phyloP scores from a whole-genome alignment of 805 yeast genomes.

The Blastobotrys chiropterorum region DNA sequence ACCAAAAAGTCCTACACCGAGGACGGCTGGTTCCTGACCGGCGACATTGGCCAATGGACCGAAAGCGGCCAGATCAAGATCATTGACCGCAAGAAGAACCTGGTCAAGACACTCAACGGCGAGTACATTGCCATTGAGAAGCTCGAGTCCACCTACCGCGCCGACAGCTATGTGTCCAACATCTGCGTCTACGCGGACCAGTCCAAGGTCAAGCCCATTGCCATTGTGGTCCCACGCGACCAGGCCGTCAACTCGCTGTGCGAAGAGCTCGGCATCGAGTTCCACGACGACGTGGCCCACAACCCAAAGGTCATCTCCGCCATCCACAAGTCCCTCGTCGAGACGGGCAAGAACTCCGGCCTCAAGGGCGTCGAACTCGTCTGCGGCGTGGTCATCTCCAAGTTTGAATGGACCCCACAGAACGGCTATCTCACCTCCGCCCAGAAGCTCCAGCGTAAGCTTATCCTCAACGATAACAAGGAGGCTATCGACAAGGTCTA shows the following conservation, averaged over 20 bases:
- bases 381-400: slow-evolving; percentile 68
- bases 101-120: slow-evolving; percentile 93
- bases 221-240: slow-evolving; percentile 80
- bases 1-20: slow-evolving; percentile 68
- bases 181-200: slow-evolving; percentile 92
- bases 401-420: slow-evolving; percentile 97
- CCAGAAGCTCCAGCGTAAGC: slow-evolving; percentile 90
- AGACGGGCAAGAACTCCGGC: slow-evolving; percentile 77
- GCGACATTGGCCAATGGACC: slow-evolving; percentile 95
- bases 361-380: slow-evolving; percentile 80
- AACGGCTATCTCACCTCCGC: slow-evolving; percentile 92
- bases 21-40: slow-evolving; percentile 93
- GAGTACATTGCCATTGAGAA: slow-evolving; percentile 97
- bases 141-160: slow-evolving; percentile 84
- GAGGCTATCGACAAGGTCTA: slow-evolving; percentile 65
- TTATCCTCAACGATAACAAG: slow-evolving; percentile 67
- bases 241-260: slow-evolving; percentile 55
- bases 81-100: slow-evolving; percentile 91
- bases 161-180: slow-evolving; percentile 68
- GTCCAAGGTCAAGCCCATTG: slow-evolving; percentile 83
- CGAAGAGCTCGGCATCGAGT: slow-evolving; percentile 48
- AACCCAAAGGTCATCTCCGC: slow-evolving; percentile 51
- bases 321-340: slow-evolving; percentile 53
- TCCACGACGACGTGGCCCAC: slow-evolving; percentile 43
- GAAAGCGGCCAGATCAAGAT: slow-evolving; percentile 69